These are phyloP conservation scores for Fistulinella cinereoalba DNA, from an alignment of 1,284 basidiomycete species.

Conservation along the genomic window DNA sequence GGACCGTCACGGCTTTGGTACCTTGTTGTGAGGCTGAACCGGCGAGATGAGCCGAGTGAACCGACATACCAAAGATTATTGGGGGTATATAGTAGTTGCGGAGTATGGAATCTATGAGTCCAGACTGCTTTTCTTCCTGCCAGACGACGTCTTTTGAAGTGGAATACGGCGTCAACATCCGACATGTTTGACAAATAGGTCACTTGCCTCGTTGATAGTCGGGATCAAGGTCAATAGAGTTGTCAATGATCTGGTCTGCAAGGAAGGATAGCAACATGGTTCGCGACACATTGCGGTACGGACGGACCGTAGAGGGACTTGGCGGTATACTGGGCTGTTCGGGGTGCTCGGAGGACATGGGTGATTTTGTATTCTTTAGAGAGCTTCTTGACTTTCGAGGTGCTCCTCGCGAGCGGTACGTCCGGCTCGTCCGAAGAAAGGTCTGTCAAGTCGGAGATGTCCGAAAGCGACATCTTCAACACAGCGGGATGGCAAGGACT, in stretches of 20 bases:
- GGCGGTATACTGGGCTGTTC: conserved; percentile 44
- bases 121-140: conserved; percentile 44
- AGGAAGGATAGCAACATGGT: neutral
- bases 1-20: conserved; percentile 17
- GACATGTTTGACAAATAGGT: neutral
- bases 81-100: conserved; percentile 57
- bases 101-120: conserved; percentile 53
- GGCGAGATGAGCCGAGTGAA: neutral
- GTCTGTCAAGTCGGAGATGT: conserved; percentile 45
- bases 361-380: conserved; percentile 36
- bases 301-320: conserved; percentile 44
- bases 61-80: conserved; percentile 46
- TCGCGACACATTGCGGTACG: neutral
- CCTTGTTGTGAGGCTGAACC: neutral
- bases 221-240: conserved; percentile 47
- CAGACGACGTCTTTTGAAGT: conserved; percentile 47
- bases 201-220: conserved; percentile 51
- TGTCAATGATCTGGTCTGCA: conserved; percentile 47
- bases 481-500: neutral
- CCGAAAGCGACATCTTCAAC: conserved; percentile 34
- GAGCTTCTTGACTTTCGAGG: conserved; percentile 19
- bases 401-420: conserved; percentile 23
- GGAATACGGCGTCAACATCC: neutral
- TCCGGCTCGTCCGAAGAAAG: conserved; percentile 41
- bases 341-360: conserved; percentile 40